Evolutionary conservation across 2,329 filamentous ascomycete genomes (phyloP), one percentile per base, ranked within the genome.

Genomic region (Epichloe festucae): DNA sequence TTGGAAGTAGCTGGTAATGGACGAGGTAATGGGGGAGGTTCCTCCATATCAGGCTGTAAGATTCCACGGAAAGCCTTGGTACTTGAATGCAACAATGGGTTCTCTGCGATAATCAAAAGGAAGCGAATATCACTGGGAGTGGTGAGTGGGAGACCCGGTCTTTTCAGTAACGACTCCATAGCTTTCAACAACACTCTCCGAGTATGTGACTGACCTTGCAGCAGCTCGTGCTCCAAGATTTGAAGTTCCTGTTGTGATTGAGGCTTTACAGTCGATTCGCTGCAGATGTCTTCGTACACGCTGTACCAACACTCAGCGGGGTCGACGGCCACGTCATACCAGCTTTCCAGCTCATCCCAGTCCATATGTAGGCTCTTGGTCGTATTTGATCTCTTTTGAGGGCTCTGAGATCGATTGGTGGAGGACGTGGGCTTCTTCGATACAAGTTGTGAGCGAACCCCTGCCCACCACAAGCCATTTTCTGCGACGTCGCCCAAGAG

Each of bases 401-500:
- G 53, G 35, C 50, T 50, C 19, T 45, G 42, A 10, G 50, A 41
- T 31, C 50, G 47, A 43, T 36, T 36, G 4, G 38, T 19, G 14
- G 49, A 42, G 1, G 42, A 36, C 4, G 23, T 17, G 6, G 48
- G 39, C 36, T 41, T 52, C 15, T 42, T 47, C 1, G 53, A n/a
- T 15, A 39, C 5, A 11, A 49, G 44, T 11, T 52, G 53, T 14
- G 41, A 38, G 34, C 44, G 53, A 6, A 75, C 75, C 2, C 84
- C 85, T 46, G 84, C 82, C 86, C 87, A 91, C 87, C 86, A 91
- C 7, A 78, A 79, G 2, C 85, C 87, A 61, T 93, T 93, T 62
- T 93, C 87, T 1, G 83, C 85, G 57, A 90, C 75, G 59, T 90
- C 80, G 2, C 86, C 87, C 2, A 90, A 65, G 6, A 89, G 71